Evolutionary conservation across 2,329 filamentous ascomycete species (phyloP), one percentile per base, ranked within the genome.

Genomic region (Calonectria pteridis): DNA sequence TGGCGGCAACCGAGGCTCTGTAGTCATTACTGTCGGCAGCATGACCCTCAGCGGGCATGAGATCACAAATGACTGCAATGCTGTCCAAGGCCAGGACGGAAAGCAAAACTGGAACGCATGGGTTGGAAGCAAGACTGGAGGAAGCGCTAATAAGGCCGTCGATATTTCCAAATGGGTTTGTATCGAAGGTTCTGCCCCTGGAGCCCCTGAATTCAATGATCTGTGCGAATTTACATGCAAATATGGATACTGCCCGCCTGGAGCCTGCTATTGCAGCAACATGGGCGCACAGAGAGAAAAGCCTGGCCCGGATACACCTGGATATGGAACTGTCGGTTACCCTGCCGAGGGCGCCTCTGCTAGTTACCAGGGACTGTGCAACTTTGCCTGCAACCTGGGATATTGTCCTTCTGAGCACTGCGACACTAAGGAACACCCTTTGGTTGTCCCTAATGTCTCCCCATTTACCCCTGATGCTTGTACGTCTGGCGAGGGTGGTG

Each of bases 31-130:
- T 5, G 51, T 59, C 4, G 51, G 51, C 26, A 7, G 26, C 4
- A 68, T 68, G 51, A 59, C 37, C 5, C 37, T 31, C 51, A 59
- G 26, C n/a, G 50, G 51, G 20, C 51, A 29, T 9, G 66, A 46
- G 35, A 59, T 58, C 10, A 58, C 13, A 18, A 46, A 37, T 4
- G 33, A 29, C 16, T 49, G 51, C 51, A 58, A 58, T 46, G 20
- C 18, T 20, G 33, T 58, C 4, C 18, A 46, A 14, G 66, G 66
- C 37, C 50, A 58, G 9, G n/a, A 59, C 40, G 66, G 66, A 26
- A 49, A 68, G 37, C 66, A 49, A 58, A 67, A 68, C 29, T 68
- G 37, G 51, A 68, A 68, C 31, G 51, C 66, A 23, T 68, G 51
- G 66, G 66, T 59, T 49, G 50, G 66, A 58, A 68, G 51, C 29